Percentiles rank a stretch among this genome's conserved stretches.
Conservation (phyloP, 257 asterid genomes). For the Solanum bulbocastanum region DNA sequence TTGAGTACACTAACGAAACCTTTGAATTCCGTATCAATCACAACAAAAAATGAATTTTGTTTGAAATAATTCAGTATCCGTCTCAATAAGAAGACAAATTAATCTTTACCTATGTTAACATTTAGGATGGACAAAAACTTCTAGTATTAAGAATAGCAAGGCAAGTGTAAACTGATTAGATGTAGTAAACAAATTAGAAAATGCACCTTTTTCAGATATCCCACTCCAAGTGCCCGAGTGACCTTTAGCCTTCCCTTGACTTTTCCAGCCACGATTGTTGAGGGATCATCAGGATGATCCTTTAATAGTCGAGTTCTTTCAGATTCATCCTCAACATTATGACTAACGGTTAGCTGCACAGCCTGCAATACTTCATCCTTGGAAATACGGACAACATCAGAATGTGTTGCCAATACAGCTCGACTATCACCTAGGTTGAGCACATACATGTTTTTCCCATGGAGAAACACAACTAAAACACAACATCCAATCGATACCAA, state of each 20-base stretch:
- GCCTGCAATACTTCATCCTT: slow-evolving; percentile 27
- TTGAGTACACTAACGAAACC: background rate
- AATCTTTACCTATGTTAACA: background rate
- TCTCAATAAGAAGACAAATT: background rate
- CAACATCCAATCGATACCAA: slow-evolving; percentile 87
- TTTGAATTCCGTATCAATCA: background rate
- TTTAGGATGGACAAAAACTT: background rate
- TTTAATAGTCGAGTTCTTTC: slow-evolving; percentile 55
- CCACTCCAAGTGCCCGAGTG: slow-evolving; percentile 96
- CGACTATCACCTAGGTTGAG: slow-evolving; percentile 89
- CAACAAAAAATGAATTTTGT: background rate
- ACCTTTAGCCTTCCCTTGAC: slow-evolving; percentile 90
- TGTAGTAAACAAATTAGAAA: background rate
- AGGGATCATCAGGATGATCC: slow-evolving; percentile 78
- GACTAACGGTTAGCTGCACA: slow-evolving; percentile 73
- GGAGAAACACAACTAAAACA: slow-evolving; percentile 56
- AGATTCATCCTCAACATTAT: slow-evolving; percentile 71
- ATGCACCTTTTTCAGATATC: slow-evolving; percentile 86
- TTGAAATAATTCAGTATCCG: background rate
- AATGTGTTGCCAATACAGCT: slow-evolving; percentile 73
- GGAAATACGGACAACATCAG: slow-evolving; percentile 9
- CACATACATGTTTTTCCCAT: slow-evolving; percentile 68
- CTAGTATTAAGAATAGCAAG: background rate
- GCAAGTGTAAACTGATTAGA: background rate
- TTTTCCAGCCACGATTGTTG: slow-evolving; percentile 45